phyloP scores from a whole-genome alignment of 2,329 filamentous ascomycete species.

The Fusarium brachygibbosum region DNA sequence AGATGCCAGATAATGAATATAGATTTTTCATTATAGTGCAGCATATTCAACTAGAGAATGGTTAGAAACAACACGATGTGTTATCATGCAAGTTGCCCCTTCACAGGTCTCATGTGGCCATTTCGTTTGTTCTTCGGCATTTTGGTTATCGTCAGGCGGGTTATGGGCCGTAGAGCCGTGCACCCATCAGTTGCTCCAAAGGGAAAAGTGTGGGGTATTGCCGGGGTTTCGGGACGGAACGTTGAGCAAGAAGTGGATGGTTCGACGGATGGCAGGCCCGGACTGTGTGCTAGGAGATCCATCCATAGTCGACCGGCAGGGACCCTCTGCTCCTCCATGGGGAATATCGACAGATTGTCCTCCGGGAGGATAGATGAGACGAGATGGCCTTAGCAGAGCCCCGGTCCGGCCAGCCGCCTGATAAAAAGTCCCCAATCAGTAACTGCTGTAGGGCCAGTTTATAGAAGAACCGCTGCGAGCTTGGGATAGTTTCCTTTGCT shows the following conservation, averaged over 20 bases:
- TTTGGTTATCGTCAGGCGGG: constrained; percentile 18
- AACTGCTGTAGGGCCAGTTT: constrained; percentile 16
- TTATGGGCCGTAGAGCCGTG: constrained; percentile 45
- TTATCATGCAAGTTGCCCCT: constrained; percentile 21
- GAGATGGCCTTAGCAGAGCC: constrained; percentile 38
- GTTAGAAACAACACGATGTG: background rate
- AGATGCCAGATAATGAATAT: constrained; percentile 18
- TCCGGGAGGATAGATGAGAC: constrained; percentile 30
- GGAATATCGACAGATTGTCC: constrained; percentile 28
- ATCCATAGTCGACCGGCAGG: constrained; percentile 32
- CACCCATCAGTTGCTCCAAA: constrained; percentile 36
- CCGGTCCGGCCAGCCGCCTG: constrained; percentile 46
- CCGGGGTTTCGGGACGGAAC: constrained; percentile 50
- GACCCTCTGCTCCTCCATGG: constrained; percentile 26
- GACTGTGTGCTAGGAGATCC: constrained; percentile 45
- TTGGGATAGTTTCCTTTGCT: constrained; percentile 16
- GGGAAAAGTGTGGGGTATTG: constrained; percentile 43
- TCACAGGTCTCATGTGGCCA: constrained; percentile 7
- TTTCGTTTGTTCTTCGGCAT: constrained; percentile 4
- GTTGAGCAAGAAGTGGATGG: constrained; percentile 34
- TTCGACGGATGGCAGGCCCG: constrained; percentile 49
- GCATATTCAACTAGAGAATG: background rate
- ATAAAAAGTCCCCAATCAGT: constrained; percentile 25
- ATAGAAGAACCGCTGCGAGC: constrained; percentile 39
- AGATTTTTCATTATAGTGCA: background rate